phyloP scores from a whole-genome alignment of 1,284 basidiomycete genomes.

The Sanghuangporus baumii region DNA sequence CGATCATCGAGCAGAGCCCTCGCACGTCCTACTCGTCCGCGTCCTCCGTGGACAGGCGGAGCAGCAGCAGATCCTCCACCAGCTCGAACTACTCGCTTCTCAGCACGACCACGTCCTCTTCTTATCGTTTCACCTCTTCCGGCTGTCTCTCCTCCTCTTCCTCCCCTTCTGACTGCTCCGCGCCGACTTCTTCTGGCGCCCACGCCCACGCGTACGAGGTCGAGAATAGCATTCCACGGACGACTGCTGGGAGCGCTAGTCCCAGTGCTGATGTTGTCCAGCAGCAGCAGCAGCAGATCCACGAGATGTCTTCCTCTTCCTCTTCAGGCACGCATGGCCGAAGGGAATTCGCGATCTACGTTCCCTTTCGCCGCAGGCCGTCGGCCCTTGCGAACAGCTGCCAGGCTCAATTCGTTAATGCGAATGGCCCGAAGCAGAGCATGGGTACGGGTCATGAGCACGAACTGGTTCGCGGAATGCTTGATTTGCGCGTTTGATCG shows the following conservation, averaged over 20 bases:
- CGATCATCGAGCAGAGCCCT: slow-evolving; percentile 10
- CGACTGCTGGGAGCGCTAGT: too few relatives aligned
- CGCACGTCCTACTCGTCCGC: slow-evolving; percentile 1
- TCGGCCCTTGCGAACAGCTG: neutral
- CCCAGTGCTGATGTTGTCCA: too few relatives aligned
- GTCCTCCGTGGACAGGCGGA: neutral
- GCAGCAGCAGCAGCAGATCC: neutral
- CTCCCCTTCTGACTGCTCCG: neutral
- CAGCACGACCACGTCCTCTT: slow-evolving; percentile 14
- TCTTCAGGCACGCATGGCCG: neutral
- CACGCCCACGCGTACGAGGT: neutral
- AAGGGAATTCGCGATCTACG: slow-evolving; percentile 13
- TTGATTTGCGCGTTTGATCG: slow-evolving; percentile 5
- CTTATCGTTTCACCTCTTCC: slow-evolving; percentile 13
- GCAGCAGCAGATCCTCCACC: neutral
- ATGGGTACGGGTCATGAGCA: neutral
- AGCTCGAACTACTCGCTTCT: slow-evolving; percentile 3
- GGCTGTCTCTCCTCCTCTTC: neutral
- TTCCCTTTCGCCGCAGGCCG: neutral
- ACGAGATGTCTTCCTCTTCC: neutral
- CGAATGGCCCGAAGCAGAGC: neutral
- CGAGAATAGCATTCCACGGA: neutral
- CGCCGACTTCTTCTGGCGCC: neutral
- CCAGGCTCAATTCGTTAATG: neutral
- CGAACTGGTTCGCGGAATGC: slow-evolving; percentile 5